Evolutionary conservation across 768 basidiomycete genomes (phyloP).

Genomic region (Boletus speciosus): DNA sequence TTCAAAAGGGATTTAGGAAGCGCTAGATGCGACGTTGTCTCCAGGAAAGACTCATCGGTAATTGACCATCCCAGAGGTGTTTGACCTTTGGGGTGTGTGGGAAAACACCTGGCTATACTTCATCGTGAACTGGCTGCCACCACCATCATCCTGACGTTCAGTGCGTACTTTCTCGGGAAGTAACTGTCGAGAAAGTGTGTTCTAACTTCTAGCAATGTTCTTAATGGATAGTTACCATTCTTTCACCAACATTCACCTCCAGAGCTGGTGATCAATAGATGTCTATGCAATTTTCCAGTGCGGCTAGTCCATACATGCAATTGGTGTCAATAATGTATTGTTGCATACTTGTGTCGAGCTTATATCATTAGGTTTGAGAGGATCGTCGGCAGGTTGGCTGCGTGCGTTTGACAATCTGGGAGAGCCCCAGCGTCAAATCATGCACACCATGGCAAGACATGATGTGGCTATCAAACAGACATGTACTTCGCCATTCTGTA

Average conservation of each 20-base stretch:
- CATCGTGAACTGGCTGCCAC: neutral
- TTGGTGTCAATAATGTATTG: neutral
- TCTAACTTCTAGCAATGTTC: neutral
- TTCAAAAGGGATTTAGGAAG: neutral
- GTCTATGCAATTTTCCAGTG: neutral
- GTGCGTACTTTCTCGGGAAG: neutral
- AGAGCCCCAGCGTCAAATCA: neutral
- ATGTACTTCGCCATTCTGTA: constrained; percentile 78
- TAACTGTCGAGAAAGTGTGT: neutral
- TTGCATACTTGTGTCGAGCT: neutral
- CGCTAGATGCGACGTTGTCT: neutral
- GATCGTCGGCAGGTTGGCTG: neutral
- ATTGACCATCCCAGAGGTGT: neutral
- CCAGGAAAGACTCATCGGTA: neutral
- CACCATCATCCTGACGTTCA: neutral
- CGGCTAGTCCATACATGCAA: neutral
- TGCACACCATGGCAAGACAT: neutral
- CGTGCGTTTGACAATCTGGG: neutral
- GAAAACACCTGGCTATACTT: neutral
- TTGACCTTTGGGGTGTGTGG: neutral
- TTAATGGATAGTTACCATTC: neutral
- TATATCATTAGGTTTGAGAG: neutral
- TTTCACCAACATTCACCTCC: neutral
- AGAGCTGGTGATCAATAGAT: neutral
- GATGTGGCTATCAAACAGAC: constrained; percentile 50